Base-by-base conservation (phyloP, 139 green algal species). In the Haematococcus lacustris region DNA sequence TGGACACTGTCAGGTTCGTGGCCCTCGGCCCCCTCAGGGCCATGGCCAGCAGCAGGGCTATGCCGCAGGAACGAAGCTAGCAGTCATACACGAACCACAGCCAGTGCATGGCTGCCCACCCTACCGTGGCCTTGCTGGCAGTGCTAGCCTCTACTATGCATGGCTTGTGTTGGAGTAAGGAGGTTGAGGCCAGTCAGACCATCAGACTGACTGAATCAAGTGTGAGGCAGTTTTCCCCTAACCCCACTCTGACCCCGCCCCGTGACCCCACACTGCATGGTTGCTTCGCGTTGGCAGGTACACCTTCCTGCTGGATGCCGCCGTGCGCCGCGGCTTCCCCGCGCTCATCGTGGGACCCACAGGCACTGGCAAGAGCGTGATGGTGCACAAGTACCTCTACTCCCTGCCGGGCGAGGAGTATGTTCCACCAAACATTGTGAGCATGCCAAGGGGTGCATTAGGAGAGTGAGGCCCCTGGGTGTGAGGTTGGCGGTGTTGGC, bases 271-370 rank as follows among this genome's bases (percentile, higher is more conserved):
- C 28, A 65, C 26, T 5, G 57, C 28, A 13, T 35, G 13, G 5
- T 5, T 33, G 28, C 57, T 33, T 65, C 25, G n/a, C 61, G 32
- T 47, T 3, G 13, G 4, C 69, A 74, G 76, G 50, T 93, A 91
- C 83, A 85, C 87, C 3, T 91, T 82, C 81, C 74, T 92, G 47
- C 78, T 93, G n/a, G 82, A 92, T 76, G 68, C 76, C 35, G 83
- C 82, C 1, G 50, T 93, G 0, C 40, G 76, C 17, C 71, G 87
- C 66, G 35, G 66, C 5, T 75, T 87, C 43, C 86, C 88, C 2
- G 68, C 87, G 25, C 78, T 91, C 4, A 74, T 93, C 59, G 85
- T 90, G 1, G 88, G 88, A 0, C 83, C 88, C 25, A 93, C 85
- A 13, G 88, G 76, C 76, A 38, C 73, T 66, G 70, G 80, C 70